Conservation (phyloP, 495 filamentous ascomycete genomes). For the Penicillium soppii region DNA sequence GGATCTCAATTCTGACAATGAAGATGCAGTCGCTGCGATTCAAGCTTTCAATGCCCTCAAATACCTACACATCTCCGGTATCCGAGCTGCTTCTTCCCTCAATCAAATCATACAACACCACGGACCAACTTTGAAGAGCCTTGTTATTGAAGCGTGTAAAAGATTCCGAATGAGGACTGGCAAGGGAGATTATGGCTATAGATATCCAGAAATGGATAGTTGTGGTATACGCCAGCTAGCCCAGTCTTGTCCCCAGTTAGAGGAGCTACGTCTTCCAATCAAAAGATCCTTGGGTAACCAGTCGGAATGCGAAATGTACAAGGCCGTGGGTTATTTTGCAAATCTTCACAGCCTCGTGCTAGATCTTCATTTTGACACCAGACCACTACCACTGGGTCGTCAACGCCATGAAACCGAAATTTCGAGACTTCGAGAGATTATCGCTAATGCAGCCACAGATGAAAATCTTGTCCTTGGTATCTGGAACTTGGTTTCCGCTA, state of each 20-base stretch:
- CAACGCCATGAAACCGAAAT: neutral
- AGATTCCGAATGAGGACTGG: too few relatives aligned
- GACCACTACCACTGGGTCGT: neutral
- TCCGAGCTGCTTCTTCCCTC: neutral
- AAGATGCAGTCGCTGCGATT: constrained; percentile 8
- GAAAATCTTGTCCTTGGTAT: constrained; percentile 5
- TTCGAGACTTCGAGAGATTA: neutral
- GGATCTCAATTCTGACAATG: neutral
- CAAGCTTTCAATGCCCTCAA: constrained; percentile 6
- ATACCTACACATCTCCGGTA: neutral
- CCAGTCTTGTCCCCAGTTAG: neutral
- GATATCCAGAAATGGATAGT: neutral
- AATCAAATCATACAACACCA: constrained; percentile 8
- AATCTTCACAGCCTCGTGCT: neutral
- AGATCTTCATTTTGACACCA: neutral
- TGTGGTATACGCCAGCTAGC: neutral
- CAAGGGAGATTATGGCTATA: neutral
- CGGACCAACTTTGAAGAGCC: constrained; percentile 9
- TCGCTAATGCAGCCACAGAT: constrained; percentile 7
- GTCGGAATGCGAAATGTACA: neutral
- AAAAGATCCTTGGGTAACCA: neutral
- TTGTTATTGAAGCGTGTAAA: constrained; percentile 3
- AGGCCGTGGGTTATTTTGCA: neutral
- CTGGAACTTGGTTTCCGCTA: constrained; percentile 4
- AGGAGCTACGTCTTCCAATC: neutral